Conservation (phyloP, 1,284 basidiomycete species). For the Rhodotorula sp. region DNA sequence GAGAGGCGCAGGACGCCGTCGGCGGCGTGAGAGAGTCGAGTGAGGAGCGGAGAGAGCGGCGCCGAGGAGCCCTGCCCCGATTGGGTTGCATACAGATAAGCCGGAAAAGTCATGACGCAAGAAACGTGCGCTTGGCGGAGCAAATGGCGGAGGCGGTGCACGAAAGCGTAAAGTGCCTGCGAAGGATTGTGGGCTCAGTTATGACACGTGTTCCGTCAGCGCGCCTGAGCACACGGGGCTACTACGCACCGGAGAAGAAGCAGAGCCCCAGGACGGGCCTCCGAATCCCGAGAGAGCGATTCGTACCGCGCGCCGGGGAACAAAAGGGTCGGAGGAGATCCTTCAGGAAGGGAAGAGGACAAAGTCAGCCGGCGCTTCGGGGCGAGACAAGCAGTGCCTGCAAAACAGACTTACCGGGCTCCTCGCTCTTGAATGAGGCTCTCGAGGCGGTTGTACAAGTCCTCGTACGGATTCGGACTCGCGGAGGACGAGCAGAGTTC, state of each 20-base stretch:
- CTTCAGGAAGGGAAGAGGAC: background rate
- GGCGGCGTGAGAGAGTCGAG: constrained; percentile 73
- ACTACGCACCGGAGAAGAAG: constrained; percentile 7
- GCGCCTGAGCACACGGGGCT: no score
- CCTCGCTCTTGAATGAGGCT: constrained; percentile 14
- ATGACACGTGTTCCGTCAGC: no score
- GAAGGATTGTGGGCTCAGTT: background rate
- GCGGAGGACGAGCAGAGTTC: background rate
- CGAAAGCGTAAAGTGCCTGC: constrained; percentile 60
- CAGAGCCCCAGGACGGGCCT: constrained; percentile 35
- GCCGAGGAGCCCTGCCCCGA: constrained; percentile 64
- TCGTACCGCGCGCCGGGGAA: constrained; percentile 31
- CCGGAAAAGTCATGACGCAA: constrained; percentile 66
- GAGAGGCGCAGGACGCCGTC: constrained; percentile 72
- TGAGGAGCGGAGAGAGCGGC: constrained; percentile 66
- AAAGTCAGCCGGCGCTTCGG: background rate
- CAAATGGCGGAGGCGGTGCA: constrained; percentile 65
- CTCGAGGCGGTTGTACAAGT: constrained; percentile 26
- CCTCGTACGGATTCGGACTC: constrained; percentile 8
- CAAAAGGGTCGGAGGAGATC: background rate
- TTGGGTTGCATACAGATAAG: constrained; percentile 51
- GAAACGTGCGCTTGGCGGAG: constrained; percentile 57
- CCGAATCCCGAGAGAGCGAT: constrained; percentile 41
- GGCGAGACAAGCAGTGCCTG: no score
- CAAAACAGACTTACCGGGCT: constrained; percentile 7